phyloP scores from a whole-genome alignment of 805 yeast genomes.

The Spencermartinsiella europaea region DNA sequence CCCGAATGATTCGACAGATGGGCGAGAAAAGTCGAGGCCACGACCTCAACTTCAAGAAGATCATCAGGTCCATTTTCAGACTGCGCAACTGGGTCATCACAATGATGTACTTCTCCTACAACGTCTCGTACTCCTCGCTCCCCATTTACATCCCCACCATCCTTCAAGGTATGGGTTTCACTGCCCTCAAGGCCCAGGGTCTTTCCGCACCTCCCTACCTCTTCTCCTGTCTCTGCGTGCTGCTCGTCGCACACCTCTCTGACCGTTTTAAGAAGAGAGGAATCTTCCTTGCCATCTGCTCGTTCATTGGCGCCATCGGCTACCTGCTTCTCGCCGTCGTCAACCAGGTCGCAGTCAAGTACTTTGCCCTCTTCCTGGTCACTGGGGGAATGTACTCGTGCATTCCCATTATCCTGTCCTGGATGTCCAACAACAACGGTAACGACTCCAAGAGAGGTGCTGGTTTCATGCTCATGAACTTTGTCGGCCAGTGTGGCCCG shows the following conservation, averaged over 20 bases:
- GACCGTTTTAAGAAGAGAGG: constrained; percentile 30
- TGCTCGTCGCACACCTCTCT: constrained; percentile 41
- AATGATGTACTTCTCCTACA: constrained; percentile 13
- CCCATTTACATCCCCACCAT: constrained; percentile 43
- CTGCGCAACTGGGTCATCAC: constrained; percentile 4
- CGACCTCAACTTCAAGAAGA: constrained; percentile 7
- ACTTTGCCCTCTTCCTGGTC: constrained; percentile 22
- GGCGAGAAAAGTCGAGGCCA: constrained; percentile 8
- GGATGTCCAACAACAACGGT: constrained; percentile 25
- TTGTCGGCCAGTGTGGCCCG: constrained; percentile 29
- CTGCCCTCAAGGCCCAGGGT: constrained; percentile 36
- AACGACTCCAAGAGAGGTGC: constrained; percentile 23
- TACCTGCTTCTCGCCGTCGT: constrained; percentile 20
- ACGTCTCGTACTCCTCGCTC: constrained; percentile 30
- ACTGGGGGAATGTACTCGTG: constrained; percentile 24
- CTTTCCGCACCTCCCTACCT: constrained; percentile 41
- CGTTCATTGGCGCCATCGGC: constrained; percentile 2
- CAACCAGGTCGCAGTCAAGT: constrained; percentile 18
- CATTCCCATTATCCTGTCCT: constrained; percentile 21
- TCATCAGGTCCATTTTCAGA: constrained; percentile 6
- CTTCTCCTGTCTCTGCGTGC: constrained; percentile 35
- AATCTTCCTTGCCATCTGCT: constrained; percentile 7
- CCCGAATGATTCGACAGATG: constrained; percentile 13
- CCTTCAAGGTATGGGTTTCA: constrained; percentile 38
- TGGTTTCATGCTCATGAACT: constrained; percentile 24